phyloP scores from a whole-genome alignment of 176 grass and related monocot genomes.

The Tillandsia fasciculata region DNA sequence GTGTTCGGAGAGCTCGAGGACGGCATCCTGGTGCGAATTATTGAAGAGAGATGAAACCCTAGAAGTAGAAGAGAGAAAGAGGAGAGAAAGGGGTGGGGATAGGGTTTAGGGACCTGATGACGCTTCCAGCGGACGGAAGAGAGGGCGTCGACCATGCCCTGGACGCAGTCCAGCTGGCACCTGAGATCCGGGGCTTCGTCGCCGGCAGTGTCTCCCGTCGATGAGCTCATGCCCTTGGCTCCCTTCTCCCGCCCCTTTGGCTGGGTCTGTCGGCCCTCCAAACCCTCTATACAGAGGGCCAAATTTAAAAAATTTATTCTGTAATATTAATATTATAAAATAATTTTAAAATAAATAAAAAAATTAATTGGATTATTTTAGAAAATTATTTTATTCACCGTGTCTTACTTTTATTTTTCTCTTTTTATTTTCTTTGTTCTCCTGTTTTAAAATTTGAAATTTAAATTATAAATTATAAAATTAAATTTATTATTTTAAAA shows the following conservation, averaged over 20 bases:
- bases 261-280: not conserved
- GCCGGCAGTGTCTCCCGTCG: slow-evolving; percentile 19
- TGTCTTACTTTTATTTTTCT: too few relatives aligned
- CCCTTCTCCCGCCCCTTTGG: not conserved
- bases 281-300: too few relatives aligned
- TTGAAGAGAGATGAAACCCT: not conserved
- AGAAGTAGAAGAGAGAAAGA: not conserved
- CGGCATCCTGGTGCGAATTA: slow-evolving; percentile 39
- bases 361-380: too few relatives aligned
- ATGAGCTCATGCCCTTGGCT: slow-evolving; percentile 39
- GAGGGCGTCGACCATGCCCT: slow-evolving; percentile 90
- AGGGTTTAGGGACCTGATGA: slow-evolving; percentile 38
- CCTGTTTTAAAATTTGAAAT: too few relatives aligned
- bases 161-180: slow-evolving; percentile 62
- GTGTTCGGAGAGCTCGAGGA: slow-evolving; percentile 69
- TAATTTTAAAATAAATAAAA: too few relatives aligned
- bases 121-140: slow-evolving; percentile 87
- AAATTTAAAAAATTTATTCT: too few relatives aligned
- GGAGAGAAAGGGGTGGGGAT: not conserved
- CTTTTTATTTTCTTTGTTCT: too few relatives aligned
- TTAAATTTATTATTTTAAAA: too few relatives aligned
- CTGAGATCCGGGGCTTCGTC: slow-evolving; percentile 53
- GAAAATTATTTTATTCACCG: too few relatives aligned
- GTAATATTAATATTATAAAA: too few relatives aligned
- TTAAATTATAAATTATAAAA: too few relatives aligned